Evolutionary conservation across 345 rosid genomes (phyloP).

Genomic region (Eucalyptus melliodora): DNA sequence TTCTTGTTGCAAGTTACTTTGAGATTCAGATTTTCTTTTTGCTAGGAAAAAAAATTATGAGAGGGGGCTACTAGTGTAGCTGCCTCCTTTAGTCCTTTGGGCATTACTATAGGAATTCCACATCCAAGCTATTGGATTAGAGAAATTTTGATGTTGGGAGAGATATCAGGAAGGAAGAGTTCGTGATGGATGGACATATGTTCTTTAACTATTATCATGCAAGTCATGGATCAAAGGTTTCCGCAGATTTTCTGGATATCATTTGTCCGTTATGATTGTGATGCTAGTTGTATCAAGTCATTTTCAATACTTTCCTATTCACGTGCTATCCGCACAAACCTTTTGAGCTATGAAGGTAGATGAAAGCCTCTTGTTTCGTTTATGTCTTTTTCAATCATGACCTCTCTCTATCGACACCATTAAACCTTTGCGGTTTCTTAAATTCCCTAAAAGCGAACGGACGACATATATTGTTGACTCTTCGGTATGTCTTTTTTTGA

Average conservation of each 20-base stretch:
- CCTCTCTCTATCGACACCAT: not conserved
- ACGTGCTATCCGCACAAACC: not conserved
- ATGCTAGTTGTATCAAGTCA: not conserved
- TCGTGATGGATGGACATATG: not conserved
- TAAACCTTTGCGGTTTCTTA: not conserved
- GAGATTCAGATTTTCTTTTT: not conserved
- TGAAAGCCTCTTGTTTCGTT: not conserved
- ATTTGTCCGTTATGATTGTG: not conserved
- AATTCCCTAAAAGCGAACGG: not conserved
- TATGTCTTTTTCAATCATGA: not conserved
- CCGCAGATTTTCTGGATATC: not conserved
- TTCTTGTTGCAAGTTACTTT: not conserved
- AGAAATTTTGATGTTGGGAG: not conserved
- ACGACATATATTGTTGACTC: not conserved
- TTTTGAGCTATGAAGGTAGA: not conserved
- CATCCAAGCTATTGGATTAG: not conserved
- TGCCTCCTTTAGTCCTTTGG: not conserved
- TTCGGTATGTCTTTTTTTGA: not conserved
- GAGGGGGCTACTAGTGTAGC: not conserved
- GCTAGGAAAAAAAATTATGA: not conserved
- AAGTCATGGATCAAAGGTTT: not conserved
- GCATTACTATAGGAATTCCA: not conserved
- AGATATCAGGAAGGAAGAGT: not conserved
- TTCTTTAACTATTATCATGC: not conserved
- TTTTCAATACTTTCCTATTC: not conserved